Percentiles rank a stretch among this genome's conserved stretches.
Conservation (phyloP, 352 stramenopile genomes). For the Phytophthora pinifolia region DNA sequence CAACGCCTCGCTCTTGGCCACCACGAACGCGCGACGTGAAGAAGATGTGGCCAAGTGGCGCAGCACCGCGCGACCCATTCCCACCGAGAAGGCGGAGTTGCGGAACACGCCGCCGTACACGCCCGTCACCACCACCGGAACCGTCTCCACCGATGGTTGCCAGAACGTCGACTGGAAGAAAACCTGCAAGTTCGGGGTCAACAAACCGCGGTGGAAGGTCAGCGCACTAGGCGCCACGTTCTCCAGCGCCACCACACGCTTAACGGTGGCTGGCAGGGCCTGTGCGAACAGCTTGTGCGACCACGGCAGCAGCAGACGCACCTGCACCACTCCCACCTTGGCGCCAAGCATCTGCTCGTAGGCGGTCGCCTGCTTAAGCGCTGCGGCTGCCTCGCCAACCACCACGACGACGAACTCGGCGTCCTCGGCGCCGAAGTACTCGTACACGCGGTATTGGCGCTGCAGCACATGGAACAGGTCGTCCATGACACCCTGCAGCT, state of each 20-base stretch:
- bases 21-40: conserved; percentile 67
- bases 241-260: conserved; percentile 75
- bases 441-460: conserved; percentile 80
- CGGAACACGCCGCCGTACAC: conserved; percentile 72
- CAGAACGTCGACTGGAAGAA: conserved; percentile 70
- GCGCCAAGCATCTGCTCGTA: conserved; percentile 75
- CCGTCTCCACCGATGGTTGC: conserved; percentile 13
- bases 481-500: conserved; percentile 77
- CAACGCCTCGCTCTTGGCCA: conserved; percentile 76
- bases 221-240: conserved; percentile 59
- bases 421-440: conserved; percentile 69
- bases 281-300: conserved; percentile 70
- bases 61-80: conserved; percentile 71
- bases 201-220: conserved; percentile 61
- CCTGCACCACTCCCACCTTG: conserved; percentile 80
- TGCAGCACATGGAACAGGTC: conserved; percentile 71
- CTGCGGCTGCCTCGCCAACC: conserved; percentile 58
- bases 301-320: conserved; percentile 73
- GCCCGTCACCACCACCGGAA: conserved; percentile 54
- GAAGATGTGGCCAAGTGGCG: conserved; percentile 42
- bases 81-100: conserved; percentile 62
- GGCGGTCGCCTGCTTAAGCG: conserved; percentile 56
- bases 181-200: conserved; percentile 73
- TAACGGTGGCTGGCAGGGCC: conserved; percentile 49
- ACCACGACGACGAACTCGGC: conserved; percentile 75